Conservation (phyloP, 1,139 yeast genomes). For the Yamadazyma diospyri region DNA sequence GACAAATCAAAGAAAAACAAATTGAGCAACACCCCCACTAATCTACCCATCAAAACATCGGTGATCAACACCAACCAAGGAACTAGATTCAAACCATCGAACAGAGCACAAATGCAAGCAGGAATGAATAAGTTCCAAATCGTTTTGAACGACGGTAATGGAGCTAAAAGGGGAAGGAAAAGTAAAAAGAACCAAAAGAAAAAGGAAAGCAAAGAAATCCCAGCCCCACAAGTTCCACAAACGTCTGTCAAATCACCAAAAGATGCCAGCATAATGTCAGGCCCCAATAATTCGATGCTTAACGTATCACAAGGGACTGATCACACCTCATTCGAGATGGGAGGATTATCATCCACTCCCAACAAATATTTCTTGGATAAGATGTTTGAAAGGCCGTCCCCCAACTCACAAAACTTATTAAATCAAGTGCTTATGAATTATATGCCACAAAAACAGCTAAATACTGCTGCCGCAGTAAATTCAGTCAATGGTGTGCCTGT, state of each 20-base stretch:
- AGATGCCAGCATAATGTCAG: conserved; percentile 23
- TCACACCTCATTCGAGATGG: conserved; percentile 22
- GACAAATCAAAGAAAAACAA: neutral
- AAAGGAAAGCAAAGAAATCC: conserved; percentile 8
- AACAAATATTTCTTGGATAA: conserved; percentile 40
- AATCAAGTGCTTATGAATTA: conserved; percentile 21
- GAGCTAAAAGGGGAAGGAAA: conserved; percentile 33
- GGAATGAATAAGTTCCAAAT: conserved; percentile 53
- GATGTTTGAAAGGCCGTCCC: conserved; percentile 40
- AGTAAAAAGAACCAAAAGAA: conserved; percentile 10
- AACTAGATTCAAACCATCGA: conserved; percentile 16
- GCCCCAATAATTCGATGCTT: conserved; percentile 26
- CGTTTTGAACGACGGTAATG: conserved; percentile 49
- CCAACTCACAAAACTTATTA: conserved; percentile 23
- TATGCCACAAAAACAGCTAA: neutral
- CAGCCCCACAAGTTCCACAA: neutral
- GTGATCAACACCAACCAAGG: conserved; percentile 6
- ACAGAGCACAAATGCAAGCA: conserved; percentile 37
- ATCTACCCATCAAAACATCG: conserved; percentile 9
- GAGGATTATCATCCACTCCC: conserved; percentile 35
- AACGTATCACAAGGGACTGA: conserved; percentile 21
- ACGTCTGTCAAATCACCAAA: neutral
- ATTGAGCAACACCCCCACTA: conserved; percentile 8
- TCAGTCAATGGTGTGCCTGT: neutral
- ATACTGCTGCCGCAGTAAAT: no score